These are phyloP conservation scores for Stipa capillata DNA, from an alignment of 176 grass and related monocot species.

Conservation along the genomic window DNA sequence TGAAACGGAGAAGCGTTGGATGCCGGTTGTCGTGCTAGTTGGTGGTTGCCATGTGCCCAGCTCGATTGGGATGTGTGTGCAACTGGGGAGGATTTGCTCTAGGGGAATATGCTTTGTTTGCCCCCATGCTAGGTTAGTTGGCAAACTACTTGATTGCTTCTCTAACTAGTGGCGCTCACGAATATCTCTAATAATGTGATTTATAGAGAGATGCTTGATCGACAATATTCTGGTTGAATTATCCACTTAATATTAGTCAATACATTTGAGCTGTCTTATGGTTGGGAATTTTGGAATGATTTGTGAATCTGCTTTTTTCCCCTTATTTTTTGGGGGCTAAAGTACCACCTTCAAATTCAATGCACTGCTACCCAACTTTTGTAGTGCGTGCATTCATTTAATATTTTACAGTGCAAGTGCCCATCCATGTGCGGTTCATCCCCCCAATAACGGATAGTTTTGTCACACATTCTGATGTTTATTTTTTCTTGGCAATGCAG, in stretches of 20 bases:
- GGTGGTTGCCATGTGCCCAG: constrained; percentile 40
- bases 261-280: not conserved
- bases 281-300: not conserved
- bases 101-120: constrained; percentile 38
- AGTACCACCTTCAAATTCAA: not conserved
- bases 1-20: constrained; percentile 3
- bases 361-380: too few species aligned
- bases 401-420: not conserved
- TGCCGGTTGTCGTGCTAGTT: constrained; percentile 27
- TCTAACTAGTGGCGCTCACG: constrained; percentile 17
- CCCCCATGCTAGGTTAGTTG: constrained; percentile 12
- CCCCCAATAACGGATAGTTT: not conserved
- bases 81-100: constrained; percentile 13
- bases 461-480: not conserved
- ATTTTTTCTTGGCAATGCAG: constrained; percentile 34
- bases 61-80: constrained; percentile 17
- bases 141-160: constrained; percentile 20
- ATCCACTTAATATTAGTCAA: not conserved
- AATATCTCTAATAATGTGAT: not conserved
- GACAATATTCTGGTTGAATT: not conserved
- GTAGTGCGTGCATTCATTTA: not conserved
- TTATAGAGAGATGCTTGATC: constrained; percentile 16
- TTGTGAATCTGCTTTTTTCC: not conserved
- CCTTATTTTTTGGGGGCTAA: not conserved
- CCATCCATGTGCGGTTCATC: not conserved